Percentiles rank a stretch among this genome's conserved stretches.
phyloP scores from a whole-genome alignment of 1,284 basidiomycete species.

The Takashimella koratensis region DNA sequence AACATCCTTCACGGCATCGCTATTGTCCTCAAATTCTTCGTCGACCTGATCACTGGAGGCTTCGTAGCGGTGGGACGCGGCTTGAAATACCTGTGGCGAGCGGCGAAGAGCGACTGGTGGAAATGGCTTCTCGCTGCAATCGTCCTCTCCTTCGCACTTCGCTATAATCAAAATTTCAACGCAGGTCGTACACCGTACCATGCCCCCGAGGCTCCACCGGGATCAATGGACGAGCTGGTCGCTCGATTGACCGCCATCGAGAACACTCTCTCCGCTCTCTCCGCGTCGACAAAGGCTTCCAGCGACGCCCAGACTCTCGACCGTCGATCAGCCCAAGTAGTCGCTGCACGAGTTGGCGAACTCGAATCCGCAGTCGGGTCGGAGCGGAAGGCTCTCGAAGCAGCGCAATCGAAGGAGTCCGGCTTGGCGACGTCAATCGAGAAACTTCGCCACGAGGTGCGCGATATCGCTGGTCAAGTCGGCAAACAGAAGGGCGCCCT shows the following conservation, averaged over 20 bases:
- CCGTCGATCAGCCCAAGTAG: slow-evolving; percentile 8
- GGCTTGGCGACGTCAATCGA: slow-evolving; percentile 1
- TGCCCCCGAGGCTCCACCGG: slow-evolving; percentile 59
- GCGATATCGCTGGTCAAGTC: slow-evolving; percentile 56
- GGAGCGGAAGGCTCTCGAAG: slow-evolving; percentile 31
- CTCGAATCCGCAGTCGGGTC: slow-evolving; percentile 61
- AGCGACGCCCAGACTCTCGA: slow-evolving; percentile 14
- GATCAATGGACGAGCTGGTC: slow-evolving; percentile 66
- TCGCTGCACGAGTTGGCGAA: slow-evolving; percentile 28
- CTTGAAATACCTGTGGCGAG: background rate
- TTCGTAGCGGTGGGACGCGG: background rate
- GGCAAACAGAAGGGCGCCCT: slow-evolving; percentile 5
- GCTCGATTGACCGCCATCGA: slow-evolving; percentile 56
- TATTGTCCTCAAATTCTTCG: slow-evolving; percentile 21
- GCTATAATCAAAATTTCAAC: background rate
- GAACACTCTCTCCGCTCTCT: slow-evolving; percentile 34
- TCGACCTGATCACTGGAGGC: slow-evolving; percentile 13
- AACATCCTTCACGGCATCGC: slow-evolving; percentile 34
- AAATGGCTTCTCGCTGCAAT: slow-evolving; percentile 26
- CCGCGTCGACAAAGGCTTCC: slow-evolving; percentile 19
- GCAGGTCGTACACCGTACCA: slow-evolving; percentile 7
- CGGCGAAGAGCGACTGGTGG: slow-evolving; percentile 27
- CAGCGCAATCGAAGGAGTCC: background rate
- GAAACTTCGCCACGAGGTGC: slow-evolving; percentile 49
- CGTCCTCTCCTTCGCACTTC: slow-evolving; percentile 23